Conservation (phyloP, 164 flowering plant species). For the Kingdonia uniflora region DNA sequence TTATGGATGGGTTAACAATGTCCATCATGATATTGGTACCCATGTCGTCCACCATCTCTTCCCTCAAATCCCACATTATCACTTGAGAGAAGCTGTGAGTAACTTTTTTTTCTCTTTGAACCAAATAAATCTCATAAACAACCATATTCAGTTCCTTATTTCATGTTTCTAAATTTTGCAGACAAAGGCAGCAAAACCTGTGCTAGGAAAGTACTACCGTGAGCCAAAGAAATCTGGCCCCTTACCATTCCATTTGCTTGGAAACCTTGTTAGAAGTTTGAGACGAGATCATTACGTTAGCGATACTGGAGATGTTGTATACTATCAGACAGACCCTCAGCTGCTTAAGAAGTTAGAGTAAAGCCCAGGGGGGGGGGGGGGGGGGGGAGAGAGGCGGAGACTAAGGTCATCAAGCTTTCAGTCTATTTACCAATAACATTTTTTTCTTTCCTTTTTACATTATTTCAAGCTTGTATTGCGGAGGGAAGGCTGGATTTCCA, state of each 20-base stretch:
- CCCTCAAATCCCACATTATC: constrained; percentile 58
- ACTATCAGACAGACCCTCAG: constrained; percentile 38
- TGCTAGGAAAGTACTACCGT: constrained; percentile 50
- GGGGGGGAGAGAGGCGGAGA: not conserved
- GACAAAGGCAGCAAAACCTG: constrained; percentile 56
- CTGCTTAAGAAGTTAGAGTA: constrained; percentile 11
- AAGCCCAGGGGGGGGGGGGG: not conserved
- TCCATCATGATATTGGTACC: constrained; percentile 94
- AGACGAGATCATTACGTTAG: constrained; percentile 43
- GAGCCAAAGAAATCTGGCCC: constrained; percentile 49
- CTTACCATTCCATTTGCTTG: constrained; percentile 41
- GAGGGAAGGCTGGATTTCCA: not conserved
- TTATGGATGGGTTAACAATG: constrained; percentile 67
- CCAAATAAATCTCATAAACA: too few relatives aligned
- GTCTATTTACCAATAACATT: not conserved
- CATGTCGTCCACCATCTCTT: constrained; percentile 71
- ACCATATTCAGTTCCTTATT: not conserved
- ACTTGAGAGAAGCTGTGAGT: constrained; percentile 44
- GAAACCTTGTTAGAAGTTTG: constrained; percentile 29
- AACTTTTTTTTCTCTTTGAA: too few relatives aligned
- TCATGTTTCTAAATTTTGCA: constrained; percentile 6
- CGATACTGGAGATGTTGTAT: constrained; percentile 46
- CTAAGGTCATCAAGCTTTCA: not conserved
- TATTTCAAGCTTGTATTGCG: not conserved
- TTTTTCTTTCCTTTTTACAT: not conserved